Percentiles rank a stretch among this genome's conserved stretches.
Conservation (phyloP, 176 grass and related monocot genomes). For the Oryza punctata region DNA sequence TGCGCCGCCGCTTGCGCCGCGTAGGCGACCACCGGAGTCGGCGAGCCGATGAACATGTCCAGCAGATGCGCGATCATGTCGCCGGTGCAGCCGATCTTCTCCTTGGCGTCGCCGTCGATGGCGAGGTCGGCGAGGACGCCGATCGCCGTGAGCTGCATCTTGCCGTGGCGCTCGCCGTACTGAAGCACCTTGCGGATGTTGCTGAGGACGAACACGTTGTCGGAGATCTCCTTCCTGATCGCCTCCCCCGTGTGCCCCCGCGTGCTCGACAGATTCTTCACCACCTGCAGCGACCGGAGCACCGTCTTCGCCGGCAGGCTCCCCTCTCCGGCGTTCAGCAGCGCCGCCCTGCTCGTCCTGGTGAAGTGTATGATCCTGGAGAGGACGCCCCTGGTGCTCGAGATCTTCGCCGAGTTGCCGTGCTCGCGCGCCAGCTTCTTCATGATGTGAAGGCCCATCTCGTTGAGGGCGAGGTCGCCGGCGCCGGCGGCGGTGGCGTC, state of each 20-base stretch:
- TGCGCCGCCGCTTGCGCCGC: neutral
- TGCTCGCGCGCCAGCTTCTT: slow-evolving; percentile 33
- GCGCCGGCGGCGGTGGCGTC: neutral
- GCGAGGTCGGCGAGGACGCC: slow-evolving; percentile 34
- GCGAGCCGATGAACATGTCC: slow-evolving; percentile 17
- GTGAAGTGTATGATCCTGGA: slow-evolving; percentile 34
- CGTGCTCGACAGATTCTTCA: slow-evolving; percentile 29
- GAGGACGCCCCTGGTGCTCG: slow-evolving; percentile 1
- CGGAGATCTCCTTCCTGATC: slow-evolving; percentile 22
- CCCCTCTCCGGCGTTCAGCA: neutral
- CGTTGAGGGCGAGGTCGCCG: neutral
- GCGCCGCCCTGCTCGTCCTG: neutral
- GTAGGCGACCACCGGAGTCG: neutral
- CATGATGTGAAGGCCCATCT: slow-evolving; percentile 12
- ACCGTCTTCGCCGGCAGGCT: slow-evolving; percentile 10
- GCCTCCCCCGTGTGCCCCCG: slow-evolving; percentile 29
- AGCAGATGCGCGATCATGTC: slow-evolving; percentile 24
- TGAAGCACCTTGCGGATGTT: slow-evolving; percentile 34
- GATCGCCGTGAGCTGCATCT: slow-evolving; percentile 32
- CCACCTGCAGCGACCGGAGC: slow-evolving; percentile 24
- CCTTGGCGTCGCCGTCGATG: slow-evolving; percentile 13
- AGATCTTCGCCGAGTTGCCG: slow-evolving; percentile 26
- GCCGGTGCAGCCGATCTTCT: slow-evolving; percentile 35
- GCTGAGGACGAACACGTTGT: slow-evolving; percentile 36
- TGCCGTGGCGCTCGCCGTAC: slow-evolving; percentile 23